Evolutionary conservation across 176 grass and related monocot genomes (phyloP).

Genomic region (Pharus latifolius): DNA sequence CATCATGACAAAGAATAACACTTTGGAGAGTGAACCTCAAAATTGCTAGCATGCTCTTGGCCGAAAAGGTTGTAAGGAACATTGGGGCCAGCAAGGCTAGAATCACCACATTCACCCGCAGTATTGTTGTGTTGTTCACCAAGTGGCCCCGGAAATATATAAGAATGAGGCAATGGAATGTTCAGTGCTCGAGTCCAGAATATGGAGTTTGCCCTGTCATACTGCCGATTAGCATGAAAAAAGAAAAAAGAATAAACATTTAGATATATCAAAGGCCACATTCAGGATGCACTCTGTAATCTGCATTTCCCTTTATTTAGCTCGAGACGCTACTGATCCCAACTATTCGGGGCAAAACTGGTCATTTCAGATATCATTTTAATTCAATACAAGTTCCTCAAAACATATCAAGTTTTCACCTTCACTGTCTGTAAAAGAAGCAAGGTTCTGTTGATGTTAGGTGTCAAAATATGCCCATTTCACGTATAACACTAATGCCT

Average conservation of each 20-base stretch:
- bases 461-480: background rate
- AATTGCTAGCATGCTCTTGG: background rate
- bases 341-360: background rate
- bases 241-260: background rate
- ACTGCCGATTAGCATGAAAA: background rate
- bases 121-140: conserved; percentile 11
- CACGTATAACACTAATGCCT: background rate
- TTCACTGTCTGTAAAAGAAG: background rate
- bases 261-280: background rate
- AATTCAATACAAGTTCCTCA: background rate
- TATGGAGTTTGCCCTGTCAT: conserved; percentile 80
- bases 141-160: conserved; percentile 43
- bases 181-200: conserved; percentile 95
- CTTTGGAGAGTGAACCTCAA: conserved; percentile 9
- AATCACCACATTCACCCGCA: background rate
- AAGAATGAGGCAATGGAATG: conserved; percentile 72
- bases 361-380: background rate
- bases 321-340: background rate
- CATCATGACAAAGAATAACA: background rate
- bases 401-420: background rate
- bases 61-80: conserved; percentile 15
- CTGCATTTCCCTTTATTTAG: background rate
- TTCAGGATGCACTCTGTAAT: background rate
- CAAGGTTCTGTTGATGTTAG: background rate
- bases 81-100: background rate